Percentiles rank a stretch among this genome's conserved stretches.
Conservation (phyloP, 2,329 filamentous ascomycete genomes). For the Colletotrichum somersetense region DNA sequence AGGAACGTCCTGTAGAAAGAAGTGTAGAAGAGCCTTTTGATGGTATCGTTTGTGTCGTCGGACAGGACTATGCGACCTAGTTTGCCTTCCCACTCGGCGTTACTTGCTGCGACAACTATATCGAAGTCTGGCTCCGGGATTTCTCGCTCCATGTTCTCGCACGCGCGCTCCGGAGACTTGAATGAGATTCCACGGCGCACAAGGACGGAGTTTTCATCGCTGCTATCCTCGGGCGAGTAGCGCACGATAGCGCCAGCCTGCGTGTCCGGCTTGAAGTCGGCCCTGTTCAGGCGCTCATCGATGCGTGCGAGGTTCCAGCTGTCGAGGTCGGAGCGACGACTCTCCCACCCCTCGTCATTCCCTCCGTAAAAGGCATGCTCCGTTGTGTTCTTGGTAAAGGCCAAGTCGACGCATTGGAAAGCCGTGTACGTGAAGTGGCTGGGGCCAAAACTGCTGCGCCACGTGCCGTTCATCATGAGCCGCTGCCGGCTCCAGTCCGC, state of each 20-base stretch:
- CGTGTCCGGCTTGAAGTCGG: background rate
- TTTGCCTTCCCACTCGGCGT: conserved; percentile 7
- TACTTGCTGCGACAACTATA: conserved; percentile 14
- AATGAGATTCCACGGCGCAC: conserved; percentile 20
- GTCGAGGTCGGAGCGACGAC: background rate
- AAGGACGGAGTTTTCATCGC: background rate
- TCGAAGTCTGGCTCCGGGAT: conserved; percentile 13
- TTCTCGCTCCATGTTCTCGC: conserved; percentile 23
- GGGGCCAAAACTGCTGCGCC: conserved; percentile 21
- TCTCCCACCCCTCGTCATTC: background rate
- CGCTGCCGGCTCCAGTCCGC: conserved; percentile 8
- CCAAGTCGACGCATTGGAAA: conserved; percentile 18
- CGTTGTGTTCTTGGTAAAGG: background rate
- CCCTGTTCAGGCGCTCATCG: background rate
- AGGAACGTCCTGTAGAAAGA: conserved; percentile 26
- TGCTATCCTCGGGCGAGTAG: background rate
- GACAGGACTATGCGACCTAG: conserved; percentile 12
- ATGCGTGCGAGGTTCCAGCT: background rate
- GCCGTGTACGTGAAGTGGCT: conserved; percentile 3
- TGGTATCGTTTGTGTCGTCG: background rate
- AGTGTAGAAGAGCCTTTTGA: conserved; percentile 15
- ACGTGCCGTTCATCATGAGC: conserved; percentile 13
- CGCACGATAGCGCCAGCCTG: conserved; percentile 20
- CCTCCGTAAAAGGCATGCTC: conserved; percentile 17
- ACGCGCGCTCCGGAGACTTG: background rate